Evolutionary conservation across 177 flowering plant genomes (phyloP), one percentile per base, ranked within the genome.

Genomic region (Tripterygium wilfordii): DNA sequence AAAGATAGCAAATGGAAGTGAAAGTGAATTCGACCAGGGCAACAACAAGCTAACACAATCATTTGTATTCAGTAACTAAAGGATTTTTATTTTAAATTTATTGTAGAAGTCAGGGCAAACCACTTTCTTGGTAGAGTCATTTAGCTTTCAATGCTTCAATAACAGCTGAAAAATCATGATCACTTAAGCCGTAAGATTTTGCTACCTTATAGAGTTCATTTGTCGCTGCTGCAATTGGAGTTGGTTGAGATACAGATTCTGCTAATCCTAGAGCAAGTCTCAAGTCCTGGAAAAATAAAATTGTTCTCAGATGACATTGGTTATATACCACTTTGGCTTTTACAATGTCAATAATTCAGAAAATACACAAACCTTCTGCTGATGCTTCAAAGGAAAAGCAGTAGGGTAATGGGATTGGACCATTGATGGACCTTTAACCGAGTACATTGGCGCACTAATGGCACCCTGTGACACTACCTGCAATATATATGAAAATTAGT

Each of bases 401-500:
- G 98, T 79, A 10, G 95, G 91, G 54, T 84, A 90, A 15, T 24
- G 27, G 15, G 95, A 76, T 51, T 85, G 64, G 41, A 83, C 66
- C 98, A 90, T 90, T 24, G 91, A 79, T 27, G 95, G 96, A 20
- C 96, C 97, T 69, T 90, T 90, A 51, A 66, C 60, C 2, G 78
- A 69, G 78, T 79, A 87, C 97, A 90, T 87, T 36, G 97, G 97
- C 21, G 97, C 82, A 64, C 85, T 87, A n/a, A 91, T 91, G 40
- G 96, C 95, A 29, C 96, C 95, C 61, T 85, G 95, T 36, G 98
- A 78, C 4, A 88, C 71, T 2, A 91, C 95, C 98, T 88, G 75
- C 57, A 63, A 55, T 21, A 44, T 13, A 17, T n/a, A n/a, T n/a
- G n/a, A n/a, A n/a, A n/a, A n/a, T n/a, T n/a, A n/a, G n/a, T n/a